phyloP scores from a whole-genome alignment of 2,329 filamentous ascomycete species.

The Ascochyta rabiei region DNA sequence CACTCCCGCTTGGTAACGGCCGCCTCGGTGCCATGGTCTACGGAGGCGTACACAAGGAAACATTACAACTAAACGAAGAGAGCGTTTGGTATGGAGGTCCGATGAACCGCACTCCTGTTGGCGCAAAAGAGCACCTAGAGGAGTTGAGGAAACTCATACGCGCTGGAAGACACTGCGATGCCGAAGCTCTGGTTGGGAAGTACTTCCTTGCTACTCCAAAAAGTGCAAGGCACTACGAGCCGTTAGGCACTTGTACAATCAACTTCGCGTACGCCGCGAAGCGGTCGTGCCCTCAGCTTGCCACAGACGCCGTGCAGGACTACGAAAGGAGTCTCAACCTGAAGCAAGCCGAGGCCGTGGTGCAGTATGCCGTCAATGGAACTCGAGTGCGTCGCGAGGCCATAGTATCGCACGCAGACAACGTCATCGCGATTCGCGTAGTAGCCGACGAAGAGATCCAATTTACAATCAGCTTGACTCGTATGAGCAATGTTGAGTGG shows the following conservation, averaged over 20 bases:
- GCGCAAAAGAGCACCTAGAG: constrained; percentile 46
- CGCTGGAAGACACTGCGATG: constrained; percentile 48
- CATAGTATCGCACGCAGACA: constrained; percentile 53
- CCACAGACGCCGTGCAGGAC: neutral
- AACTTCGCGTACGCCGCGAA: constrained; percentile 6
- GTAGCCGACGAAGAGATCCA: constrained; percentile 20
- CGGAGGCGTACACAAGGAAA: constrained; percentile 52
- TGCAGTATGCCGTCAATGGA: constrained; percentile 47
- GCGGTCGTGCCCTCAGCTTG: constrained; percentile 4
- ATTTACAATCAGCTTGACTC: constrained; percentile 41
- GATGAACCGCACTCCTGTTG: constrained; percentile 52
- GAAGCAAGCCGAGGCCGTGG: constrained; percentile 43
- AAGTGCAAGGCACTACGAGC: constrained; percentile 57
- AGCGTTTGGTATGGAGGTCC: constrained; percentile 40
- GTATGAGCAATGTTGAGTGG: constrained; percentile 52
- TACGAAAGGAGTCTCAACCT: constrained; percentile 53
- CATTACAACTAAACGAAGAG: constrained; percentile 57
- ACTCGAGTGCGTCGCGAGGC: constrained; percentile 46
- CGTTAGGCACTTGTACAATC: constrained; percentile 39
- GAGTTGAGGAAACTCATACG: constrained; percentile 51
- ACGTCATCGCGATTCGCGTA: constrained; percentile 48
- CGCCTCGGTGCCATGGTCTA: constrained; percentile 56
- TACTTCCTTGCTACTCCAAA: constrained; percentile 56
- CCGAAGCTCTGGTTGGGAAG: constrained; percentile 49
- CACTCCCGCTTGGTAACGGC: constrained; percentile 58